Percentiles rank a stretch among this genome's conserved stretches.
Evolutionary conservation across 2,329 filamentous ascomycete species (phyloP).

Genomic region (Penicillium sp.): DNA sequence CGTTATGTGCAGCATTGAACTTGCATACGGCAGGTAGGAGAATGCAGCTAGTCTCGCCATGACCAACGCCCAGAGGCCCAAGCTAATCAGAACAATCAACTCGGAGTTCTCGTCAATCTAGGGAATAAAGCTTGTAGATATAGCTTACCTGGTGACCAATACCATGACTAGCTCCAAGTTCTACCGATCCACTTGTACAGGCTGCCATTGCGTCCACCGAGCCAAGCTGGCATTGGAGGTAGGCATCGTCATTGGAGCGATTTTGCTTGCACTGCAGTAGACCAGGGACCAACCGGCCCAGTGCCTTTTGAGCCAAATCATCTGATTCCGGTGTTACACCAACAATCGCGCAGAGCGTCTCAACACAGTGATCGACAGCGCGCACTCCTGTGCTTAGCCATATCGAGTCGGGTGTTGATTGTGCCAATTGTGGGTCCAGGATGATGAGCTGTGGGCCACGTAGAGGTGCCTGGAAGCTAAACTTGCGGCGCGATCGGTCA

Average conservation of each 20-base stretch:
- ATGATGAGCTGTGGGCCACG: slow-evolving; percentile 55
- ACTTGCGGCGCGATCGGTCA: slow-evolving; percentile 37
- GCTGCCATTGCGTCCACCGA: slow-evolving; percentile 56
- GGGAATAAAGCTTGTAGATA: background rate
- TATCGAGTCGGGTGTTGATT: slow-evolving; percentile 52
- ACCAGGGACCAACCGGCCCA: slow-evolving; percentile 45
- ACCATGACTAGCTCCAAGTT: slow-evolving; percentile 53
- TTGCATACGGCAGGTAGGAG: slow-evolving; percentile 58
- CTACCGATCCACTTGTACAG: slow-evolving; percentile 39
- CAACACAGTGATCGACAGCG: slow-evolving; percentile 60
- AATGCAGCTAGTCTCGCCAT: slow-evolving; percentile 62
- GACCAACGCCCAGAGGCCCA: slow-evolving; percentile 57
- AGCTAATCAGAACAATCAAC: slow-evolving; percentile 30
- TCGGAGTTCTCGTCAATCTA: background rate
- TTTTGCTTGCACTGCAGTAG: slow-evolving; percentile 44
- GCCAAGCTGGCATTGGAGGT: slow-evolving; percentile 52
- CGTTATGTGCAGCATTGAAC: slow-evolving; percentile 51
- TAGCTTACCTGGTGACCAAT: slow-evolving; percentile 52
- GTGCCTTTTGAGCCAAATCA: slow-evolving; percentile 38
- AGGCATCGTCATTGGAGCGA: slow-evolving; percentile 41
- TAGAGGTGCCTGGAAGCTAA: slow-evolving; percentile 37
- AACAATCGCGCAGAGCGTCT: slow-evolving; percentile 51
- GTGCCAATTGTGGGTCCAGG: slow-evolving; percentile 55
- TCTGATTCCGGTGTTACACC: slow-evolving; percentile 37
- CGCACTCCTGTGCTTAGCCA: slow-evolving; percentile 62